phyloP scores from a whole-genome alignment of 2,329 filamentous ascomycete species.

The Cryphonectria japonica region DNA sequence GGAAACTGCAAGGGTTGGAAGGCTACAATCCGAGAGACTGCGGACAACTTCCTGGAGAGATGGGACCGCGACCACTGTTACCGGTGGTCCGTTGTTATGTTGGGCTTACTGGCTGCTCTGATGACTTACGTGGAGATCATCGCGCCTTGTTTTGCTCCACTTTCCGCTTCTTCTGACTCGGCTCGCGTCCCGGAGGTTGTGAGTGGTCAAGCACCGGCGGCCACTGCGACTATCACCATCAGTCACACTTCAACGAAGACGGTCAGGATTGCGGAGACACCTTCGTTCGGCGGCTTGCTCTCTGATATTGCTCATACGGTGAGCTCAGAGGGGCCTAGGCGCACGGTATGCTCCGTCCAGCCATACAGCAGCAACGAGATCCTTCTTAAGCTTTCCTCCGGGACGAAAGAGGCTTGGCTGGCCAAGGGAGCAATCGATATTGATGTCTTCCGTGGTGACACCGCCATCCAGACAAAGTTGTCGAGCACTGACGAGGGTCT shows the following conservation, averaged over 20 bases:
- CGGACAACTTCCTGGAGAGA: neutral
- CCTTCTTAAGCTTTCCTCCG: slow-evolving; percentile 56
- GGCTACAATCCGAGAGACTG: neutral
- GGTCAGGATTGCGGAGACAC: slow-evolving; percentile 37
- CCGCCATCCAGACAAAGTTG: slow-evolving; percentile 53
- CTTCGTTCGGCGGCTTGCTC: slow-evolving; percentile 46
- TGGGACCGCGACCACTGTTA: neutral
- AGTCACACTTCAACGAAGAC: slow-evolving; percentile 44
- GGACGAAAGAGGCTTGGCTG: slow-evolving; percentile 58
- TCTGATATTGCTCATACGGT: slow-evolving; percentile 40
- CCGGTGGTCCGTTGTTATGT: neutral
- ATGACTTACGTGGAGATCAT: slow-evolving; percentile 1
- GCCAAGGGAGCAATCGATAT: slow-evolving; percentile 60
- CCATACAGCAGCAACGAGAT: slow-evolving; percentile 54
- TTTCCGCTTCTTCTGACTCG: neutral
- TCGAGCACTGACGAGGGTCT: slow-evolving; percentile 55
- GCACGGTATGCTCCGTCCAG: slow-evolving; percentile 50
- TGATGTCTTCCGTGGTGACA: slow-evolving; percentile 54
- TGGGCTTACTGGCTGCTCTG: neutral
- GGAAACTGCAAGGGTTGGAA: slow-evolving; percentile 10
- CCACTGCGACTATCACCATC: slow-evolving; percentile 41
- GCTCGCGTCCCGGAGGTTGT: neutral
- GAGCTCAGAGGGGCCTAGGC: slow-evolving; percentile 36
- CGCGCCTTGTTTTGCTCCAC: neutral
- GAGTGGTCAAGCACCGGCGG: slow-evolving; percentile 22